Evolutionary conservation across 139 green algal species (phyloP).

Genomic region (Chlorella sp.): DNA sequence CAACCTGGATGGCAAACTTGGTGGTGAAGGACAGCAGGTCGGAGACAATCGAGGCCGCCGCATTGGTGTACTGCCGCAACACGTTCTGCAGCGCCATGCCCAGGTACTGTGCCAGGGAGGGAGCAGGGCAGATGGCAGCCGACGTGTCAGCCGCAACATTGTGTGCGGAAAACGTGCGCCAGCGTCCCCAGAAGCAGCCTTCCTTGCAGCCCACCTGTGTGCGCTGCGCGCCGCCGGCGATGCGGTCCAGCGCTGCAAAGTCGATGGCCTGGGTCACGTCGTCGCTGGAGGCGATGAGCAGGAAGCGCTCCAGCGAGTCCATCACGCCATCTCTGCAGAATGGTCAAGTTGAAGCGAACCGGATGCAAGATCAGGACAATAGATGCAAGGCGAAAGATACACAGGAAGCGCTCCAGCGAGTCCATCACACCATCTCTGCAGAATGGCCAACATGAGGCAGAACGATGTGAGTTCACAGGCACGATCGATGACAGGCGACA

Average conservation of each 20-base stretch:
- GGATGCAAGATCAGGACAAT: no score
- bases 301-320: conserved; percentile 88
- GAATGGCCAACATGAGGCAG: not conserved
- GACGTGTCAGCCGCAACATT: no score
- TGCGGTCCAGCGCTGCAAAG: conserved; percentile 40
- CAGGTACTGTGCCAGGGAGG: conserved; percentile 55
- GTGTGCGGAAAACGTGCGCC: no score
- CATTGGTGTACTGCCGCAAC: conserved; percentile 89
- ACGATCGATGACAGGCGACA: no score
- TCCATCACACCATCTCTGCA: conserved; percentile 40
- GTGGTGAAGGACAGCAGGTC: conserved; percentile 81
- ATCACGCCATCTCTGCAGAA: conserved; percentile 84
- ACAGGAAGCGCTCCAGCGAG: no score
- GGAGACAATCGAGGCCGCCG: conserved; percentile 80
- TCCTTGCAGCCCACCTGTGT: conserved; percentile 12
- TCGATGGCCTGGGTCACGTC: conserved; percentile 72
- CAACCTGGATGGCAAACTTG: conserved; percentile 86
- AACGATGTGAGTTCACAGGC: no score
- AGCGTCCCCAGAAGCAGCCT: no score
- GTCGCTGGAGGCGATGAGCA: conserved; percentile 82
- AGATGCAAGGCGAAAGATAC: no score
- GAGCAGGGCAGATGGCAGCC: not conserved
- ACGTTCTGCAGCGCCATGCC: conserved; percentile 80
- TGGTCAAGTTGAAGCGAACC: not conserved
- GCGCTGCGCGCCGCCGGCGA: conserved; percentile 5